Percentiles rank a stretch among this genome's conserved stretches.
Conservation (phyloP, 225 moss, liverwort and hornwort species). For the Takakia lepidozioides region DNA sequence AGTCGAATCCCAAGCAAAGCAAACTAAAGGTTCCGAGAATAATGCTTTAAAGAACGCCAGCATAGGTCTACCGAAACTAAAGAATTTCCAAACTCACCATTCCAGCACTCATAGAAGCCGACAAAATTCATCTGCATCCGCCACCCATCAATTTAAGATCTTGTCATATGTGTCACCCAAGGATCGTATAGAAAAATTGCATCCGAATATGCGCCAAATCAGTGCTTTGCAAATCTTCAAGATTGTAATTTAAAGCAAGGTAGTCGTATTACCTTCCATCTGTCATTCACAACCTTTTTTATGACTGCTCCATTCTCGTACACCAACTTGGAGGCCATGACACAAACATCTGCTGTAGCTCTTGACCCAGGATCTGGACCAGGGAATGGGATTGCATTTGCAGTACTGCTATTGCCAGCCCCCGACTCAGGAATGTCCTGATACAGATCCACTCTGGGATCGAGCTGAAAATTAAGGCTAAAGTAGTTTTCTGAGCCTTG, state of each 20-base stretch:
- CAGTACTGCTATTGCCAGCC: slow-evolving; percentile 6
- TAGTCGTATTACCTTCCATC: slow-evolving; percentile 42
- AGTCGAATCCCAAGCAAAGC: too few relatives aligned
- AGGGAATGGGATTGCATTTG: slow-evolving; percentile 20
- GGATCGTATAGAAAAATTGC: too few relatives aligned
- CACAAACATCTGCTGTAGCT: slow-evolving; percentile 53
- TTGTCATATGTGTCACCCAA: too few relatives aligned
- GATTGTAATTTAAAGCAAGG: too few relatives aligned
- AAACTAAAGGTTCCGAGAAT: too few relatives aligned
- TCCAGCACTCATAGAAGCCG: slow-evolving; percentile 60
- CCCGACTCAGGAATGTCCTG: slow-evolving; percentile 9
- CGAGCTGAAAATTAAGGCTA: slow-evolving; percentile 8
- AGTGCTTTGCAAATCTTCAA: too few relatives aligned
- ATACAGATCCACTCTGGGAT: slow-evolving; percentile 28
- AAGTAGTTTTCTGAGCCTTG: too few relatives aligned
- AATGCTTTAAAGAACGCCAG: not conserved
- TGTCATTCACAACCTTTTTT: slow-evolving; percentile 26
- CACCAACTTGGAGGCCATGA: slow-evolving; percentile 67
- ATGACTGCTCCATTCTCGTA: slow-evolving; percentile 54
- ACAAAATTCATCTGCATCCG: slow-evolving; percentile 87
- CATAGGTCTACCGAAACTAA: too few relatives aligned
- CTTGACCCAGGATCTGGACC: slow-evolving; percentile 23
- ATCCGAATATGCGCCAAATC: too few relatives aligned
- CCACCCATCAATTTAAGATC: too few relatives aligned
- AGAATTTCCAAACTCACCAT: too few relatives aligned